Conservation (phyloP, 192 early-diverging fungal genomes). For the Chytriomyces hyalinus region DNA sequence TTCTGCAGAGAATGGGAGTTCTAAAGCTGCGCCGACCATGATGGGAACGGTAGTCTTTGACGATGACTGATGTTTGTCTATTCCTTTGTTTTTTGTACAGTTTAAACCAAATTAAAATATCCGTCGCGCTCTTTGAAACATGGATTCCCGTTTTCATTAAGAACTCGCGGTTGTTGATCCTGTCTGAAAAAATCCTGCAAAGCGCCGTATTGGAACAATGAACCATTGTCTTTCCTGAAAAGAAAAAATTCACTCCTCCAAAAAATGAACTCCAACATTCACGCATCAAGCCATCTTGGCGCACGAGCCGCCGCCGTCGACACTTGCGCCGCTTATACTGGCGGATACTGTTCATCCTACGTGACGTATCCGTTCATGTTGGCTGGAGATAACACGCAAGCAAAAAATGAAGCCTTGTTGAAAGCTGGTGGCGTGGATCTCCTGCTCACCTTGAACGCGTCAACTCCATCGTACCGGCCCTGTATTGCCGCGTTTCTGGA, state of each 20-base stretch:
- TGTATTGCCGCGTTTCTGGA: not conserved
- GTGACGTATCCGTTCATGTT: conserved; percentile 4
- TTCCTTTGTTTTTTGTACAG: no score
- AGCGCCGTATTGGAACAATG: no score
- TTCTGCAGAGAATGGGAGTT: not conserved
- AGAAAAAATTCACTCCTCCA: no score
- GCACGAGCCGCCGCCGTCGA: not conserved
- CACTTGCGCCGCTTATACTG: not conserved
- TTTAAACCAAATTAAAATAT: no score
- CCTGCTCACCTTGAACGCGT: conserved; percentile 4
- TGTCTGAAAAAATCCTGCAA: no score
- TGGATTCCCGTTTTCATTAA: no score
- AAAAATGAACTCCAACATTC: no score
- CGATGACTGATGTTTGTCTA: not conserved
- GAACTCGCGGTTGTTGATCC: no score
- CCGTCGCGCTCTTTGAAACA: no score
- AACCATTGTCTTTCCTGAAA: no score
- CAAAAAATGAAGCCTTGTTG: not conserved
- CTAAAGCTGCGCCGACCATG: not conserved
- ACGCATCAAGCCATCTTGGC: no score
- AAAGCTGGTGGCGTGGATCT: conserved; percentile 7
- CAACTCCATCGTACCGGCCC: conserved; percentile 6
- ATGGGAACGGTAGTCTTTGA: not conserved
- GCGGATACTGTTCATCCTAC: conserved; percentile 11
- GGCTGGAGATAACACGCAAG: not conserved